Conservation (phyloP, 169 alveolate genomes). For the Perkinsus chesapeaki region DNA sequence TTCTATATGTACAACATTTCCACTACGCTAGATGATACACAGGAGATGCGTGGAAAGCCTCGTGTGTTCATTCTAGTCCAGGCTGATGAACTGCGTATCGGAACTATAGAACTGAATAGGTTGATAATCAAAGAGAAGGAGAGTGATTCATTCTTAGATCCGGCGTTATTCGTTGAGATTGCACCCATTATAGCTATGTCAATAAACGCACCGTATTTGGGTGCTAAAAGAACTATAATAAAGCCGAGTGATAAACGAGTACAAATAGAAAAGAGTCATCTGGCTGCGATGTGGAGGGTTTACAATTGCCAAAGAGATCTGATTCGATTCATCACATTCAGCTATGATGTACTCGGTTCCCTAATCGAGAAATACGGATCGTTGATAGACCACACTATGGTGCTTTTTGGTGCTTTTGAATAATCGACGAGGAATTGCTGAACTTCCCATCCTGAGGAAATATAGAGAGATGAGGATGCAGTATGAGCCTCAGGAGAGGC, state of each 20-base stretch:
- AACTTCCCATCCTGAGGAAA: not conserved
- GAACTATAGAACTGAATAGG: too few species aligned
- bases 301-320: not conserved
- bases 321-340: not conserved
- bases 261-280: not conserved
- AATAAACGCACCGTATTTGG: not conserved
- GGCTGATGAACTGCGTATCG: too few species aligned
- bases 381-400: not conserved
- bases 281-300: not conserved
- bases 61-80: too few species aligned
- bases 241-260: not conserved
- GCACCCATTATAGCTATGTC: not conserved
- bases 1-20: not conserved
- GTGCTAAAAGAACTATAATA: not conserved
- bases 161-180: not conserved
- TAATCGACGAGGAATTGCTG: not conserved
- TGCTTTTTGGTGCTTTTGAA: not conserved
- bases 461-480: not conserved
- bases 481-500: not conserved
- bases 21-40: not conserved
- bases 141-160: not conserved
- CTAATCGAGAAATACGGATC: not conserved
- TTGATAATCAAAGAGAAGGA: not conserved
- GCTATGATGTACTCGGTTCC: not conserved
- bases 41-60: not conserved